phyloP scores from a whole-genome alignment of 352 stramenopile genomes.

The Phytopythium boreale region DNA sequence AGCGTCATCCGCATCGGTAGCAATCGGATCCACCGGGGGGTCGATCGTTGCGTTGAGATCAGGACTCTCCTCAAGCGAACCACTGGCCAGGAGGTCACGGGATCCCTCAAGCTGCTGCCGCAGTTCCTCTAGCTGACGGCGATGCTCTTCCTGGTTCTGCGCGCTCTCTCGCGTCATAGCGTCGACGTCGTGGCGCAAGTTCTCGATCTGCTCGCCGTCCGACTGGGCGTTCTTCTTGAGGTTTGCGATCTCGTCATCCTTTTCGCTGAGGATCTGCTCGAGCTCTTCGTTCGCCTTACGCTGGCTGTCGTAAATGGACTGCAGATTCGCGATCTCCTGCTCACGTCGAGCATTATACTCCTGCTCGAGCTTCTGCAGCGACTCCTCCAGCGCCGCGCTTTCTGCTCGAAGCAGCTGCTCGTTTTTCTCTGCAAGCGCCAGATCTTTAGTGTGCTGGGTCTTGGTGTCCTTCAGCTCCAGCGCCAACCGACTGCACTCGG shows the following conservation, averaged over 20 bases:
- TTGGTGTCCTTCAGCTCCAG: slow-evolving; percentile 19
- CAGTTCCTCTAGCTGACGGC: slow-evolving; percentile 22
- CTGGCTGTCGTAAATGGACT: slow-evolving; percentile 29
- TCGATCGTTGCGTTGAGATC: slow-evolving; percentile 9
- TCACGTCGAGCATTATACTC: slow-evolving; percentile 27
- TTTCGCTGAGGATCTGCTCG: slow-evolving; percentile 33
- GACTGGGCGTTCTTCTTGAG: slow-evolving; percentile 28
- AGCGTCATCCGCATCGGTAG: slow-evolving; percentile 12
- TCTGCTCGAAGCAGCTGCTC: slow-evolving; percentile 33
- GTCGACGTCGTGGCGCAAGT: slow-evolving; percentile 20
- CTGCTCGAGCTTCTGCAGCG: slow-evolving; percentile 30
- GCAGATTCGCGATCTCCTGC: slow-evolving; percentile 33
- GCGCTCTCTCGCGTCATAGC: slow-evolving; percentile 17
- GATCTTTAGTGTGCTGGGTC: slow-evolving; percentile 17
- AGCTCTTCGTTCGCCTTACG: slow-evolving; percentile 42
- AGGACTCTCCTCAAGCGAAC: slow-evolving; percentile 3
- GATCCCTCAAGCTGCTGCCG: slow-evolving; percentile 11
- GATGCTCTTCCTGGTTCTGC: slow-evolving; percentile 22
- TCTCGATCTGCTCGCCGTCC: slow-evolving; percentile 31
- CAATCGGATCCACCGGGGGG: slow-evolving; percentile 5
- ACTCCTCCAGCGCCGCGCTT: slow-evolving; percentile 29
- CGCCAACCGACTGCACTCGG: slow-evolving; percentile 17
- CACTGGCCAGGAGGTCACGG: slow-evolving; percentile 12
- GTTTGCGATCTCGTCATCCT: slow-evolving; percentile 37
- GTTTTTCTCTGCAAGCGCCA: slow-evolving; percentile 24